Conservation (phyloP, 306 rosid species). For the Abrus pulchellus region DNA sequence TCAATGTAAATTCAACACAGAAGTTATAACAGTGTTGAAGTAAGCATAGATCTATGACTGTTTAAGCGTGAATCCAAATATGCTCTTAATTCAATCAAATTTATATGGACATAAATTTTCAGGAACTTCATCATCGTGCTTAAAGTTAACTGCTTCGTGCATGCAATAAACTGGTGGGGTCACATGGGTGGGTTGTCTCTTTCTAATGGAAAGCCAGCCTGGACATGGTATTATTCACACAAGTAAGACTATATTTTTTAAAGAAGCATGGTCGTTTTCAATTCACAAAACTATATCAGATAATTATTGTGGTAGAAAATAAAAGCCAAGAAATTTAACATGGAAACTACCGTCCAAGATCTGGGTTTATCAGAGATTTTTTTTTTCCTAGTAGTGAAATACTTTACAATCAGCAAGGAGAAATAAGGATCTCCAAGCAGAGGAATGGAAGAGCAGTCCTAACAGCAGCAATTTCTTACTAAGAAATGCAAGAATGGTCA, state of each 20-base stretch:
- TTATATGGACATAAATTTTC: neutral
- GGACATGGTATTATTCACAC: slow-evolving; percentile 52
- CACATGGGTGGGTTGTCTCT: slow-evolving; percentile 60
- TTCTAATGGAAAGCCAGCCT: slow-evolving; percentile 56
- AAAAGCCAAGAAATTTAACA: slow-evolving; percentile 25
- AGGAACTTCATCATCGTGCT: slow-evolving; percentile 37
- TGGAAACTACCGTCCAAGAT: slow-evolving; percentile 40
- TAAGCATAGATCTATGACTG: too few species aligned
- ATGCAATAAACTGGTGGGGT: slow-evolving; percentile 45
- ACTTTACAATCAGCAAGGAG: neutral
- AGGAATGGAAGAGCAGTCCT: slow-evolving; percentile 5
- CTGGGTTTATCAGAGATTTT: slow-evolving; percentile 18
- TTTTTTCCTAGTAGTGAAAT: neutral
- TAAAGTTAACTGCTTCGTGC: slow-evolving; percentile 40
- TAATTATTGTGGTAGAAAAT: slow-evolving; percentile 6
- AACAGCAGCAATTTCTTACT: slow-evolving; percentile 12
- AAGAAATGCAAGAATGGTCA: slow-evolving; percentile 16
- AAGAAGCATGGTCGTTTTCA: slow-evolving; percentile 47
- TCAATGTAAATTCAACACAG: too few species aligned
- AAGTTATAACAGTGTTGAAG: too few species aligned
- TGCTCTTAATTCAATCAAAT: slow-evolving; percentile 19
- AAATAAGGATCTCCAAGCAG: slow-evolving; percentile 10
- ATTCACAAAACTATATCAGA: slow-evolving; percentile 29
- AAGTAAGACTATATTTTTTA: slow-evolving; percentile 46
- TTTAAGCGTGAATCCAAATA: too few species aligned